Base-by-base conservation (phyloP, 805 yeast genomes). In the Henningerozyma blattae region DNA sequence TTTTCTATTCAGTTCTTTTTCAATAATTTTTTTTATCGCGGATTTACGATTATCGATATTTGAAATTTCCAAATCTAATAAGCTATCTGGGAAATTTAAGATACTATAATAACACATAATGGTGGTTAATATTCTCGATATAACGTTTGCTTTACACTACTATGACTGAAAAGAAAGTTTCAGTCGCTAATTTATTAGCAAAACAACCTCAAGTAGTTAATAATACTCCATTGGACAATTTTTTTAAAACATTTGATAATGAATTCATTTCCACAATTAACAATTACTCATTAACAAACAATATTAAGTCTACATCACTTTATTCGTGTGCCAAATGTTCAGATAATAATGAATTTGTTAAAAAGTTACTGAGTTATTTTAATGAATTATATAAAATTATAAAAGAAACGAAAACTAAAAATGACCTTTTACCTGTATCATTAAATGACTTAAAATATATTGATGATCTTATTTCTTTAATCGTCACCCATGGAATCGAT, bases 381-480 rank as follows among this genome's bases (percentile, higher is more conserved):
- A 26, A 17, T 7, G 28, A 34, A 18, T 35, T 53, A 18, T 39
- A 46, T n/a, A n/a, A n/a, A n/a, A n/a, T n/a, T n/a, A n/a, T n/a
- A n/a, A n/a, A n/a, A n/a, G n/a, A n/a, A n/a, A n/a, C n/a, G n/a
- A n/a, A n/a, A n/a, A n/a, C n/a, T n/a, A n/a, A 46, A 5, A 47
- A 42, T 22, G 39, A 48, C 18, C 37, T 63, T 29, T 41, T 81
- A 9, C 62, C 79, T 7, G 77, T 89, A 13, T 83, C 96, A 0
- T 62, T 89, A 8, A 86, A 84, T 46, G 97, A 91, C 52, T 75
- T 89, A 68, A 80, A 76, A 50, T 68, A 72, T 4, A 70, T 91
- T 36, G 77, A 80, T 24, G 69, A 65, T 16, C 49, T 89, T 29
- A 54, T 80, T 15, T 79, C 77, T 41, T 37, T 79, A 9, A 62